phyloP scores from a whole-genome alignment of 352 stramenopile genomes.

The Phytopythium oedochilum region DNA sequence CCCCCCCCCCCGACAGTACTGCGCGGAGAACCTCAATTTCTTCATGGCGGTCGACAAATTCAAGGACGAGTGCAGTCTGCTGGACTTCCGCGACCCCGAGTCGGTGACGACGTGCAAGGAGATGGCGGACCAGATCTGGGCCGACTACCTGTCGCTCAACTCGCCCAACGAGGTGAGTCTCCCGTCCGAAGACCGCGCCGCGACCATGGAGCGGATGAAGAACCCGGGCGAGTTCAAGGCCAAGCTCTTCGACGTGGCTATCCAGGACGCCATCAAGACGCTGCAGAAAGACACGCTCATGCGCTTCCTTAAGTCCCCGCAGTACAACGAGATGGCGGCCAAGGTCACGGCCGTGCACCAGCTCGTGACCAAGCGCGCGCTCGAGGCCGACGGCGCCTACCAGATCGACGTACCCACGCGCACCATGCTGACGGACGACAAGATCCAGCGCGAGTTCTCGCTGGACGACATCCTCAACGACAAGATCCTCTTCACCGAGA shows the following conservation, averaged over 20 bases:
- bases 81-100: conserved; percentile 79
- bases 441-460: conserved; percentile 55
- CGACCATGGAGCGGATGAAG: conserved; percentile 83
- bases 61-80: conserved; percentile 72
- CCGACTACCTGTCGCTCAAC: conserved; percentile 79
- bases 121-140: conserved; percentile 82
- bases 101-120: conserved; percentile 77
- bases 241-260: conserved; percentile 81
- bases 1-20: conserved; percentile 64
- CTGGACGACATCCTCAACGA: conserved; percentile 80
- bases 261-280: conserved; percentile 83
- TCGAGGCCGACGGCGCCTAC: conserved; percentile 67
- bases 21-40: conserved; percentile 82
- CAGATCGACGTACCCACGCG: conserved; percentile 52
- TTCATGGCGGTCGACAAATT: conserved; percentile 88
- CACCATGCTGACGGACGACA: conserved; percentile 56
- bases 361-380: conserved; percentile 58
- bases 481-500: conserved; percentile 79
- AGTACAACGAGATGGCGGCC: conserved; percentile 74
- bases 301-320: conserved; percentile 70
- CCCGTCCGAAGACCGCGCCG: conserved; percentile 68
- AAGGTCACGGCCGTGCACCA: conserved; percentile 50
- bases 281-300: conserved; percentile 78
- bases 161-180: conserved; percentile 82
- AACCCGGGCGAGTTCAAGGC: conserved; percentile 62